Evolutionary conservation across 106 monocot species (phyloP), one percentile per base, ranked within the genome.

Genomic region (Posidonia australis): DNA sequence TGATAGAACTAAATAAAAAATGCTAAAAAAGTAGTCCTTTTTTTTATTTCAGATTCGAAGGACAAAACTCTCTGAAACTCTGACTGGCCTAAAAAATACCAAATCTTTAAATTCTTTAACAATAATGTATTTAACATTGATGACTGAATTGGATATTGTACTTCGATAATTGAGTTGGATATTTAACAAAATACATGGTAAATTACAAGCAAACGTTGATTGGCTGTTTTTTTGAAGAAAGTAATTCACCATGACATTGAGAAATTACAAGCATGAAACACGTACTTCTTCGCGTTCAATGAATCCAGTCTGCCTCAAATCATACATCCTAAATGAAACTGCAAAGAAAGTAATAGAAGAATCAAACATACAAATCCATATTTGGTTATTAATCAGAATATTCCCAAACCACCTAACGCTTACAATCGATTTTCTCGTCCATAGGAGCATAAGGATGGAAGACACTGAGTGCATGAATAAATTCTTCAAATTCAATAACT

Each of bases 401-500:
- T 36, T 7, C 36, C 36, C 36, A 36, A 36, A 7, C 5, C 2
- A 36, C 2, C 36, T 7, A 36, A 36, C 7, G 36, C 36, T 70
- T 59, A 70, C 70, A 70, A 32, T 70, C 59, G 29, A 70, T 60
- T 29, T 70, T 70, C 16, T 70, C 70, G 14, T 70, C 70, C 58
- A 70, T 19, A 29, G 60, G n/a, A 47, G 70, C 70, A 60, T 60
- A 31, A 11, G 70, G 70, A 70, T 70, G 70, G 48, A 70, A 70
- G 27, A 70, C 49, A 32, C 46, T 70, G 12, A 70, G 70, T 5
- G 60, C 70, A 70, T 70, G 70, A 25, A 70, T 70, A 60, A 70
- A 70, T 21, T 70, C 70, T 24, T 70, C 70, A 60, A 70, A 70
- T 47, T 70, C 70, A 32, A 70, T 70, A 10, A 70, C 70, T 20